Evolutionary conservation across 805 yeast species (phyloP).

Genomic region (Myxozyma monticola): DNA sequence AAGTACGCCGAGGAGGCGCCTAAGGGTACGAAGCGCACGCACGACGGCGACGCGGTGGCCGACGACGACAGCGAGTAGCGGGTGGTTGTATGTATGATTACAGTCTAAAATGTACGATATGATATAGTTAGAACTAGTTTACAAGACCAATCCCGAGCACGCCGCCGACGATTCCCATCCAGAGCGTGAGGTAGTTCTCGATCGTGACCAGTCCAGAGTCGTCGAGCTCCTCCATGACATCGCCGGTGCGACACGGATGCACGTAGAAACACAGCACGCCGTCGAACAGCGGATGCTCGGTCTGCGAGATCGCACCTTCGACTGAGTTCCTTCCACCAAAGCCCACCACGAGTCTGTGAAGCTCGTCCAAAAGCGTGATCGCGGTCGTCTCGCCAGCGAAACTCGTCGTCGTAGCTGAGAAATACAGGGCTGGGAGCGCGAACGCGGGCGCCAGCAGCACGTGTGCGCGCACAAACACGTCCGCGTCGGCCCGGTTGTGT

Average conservation of each 20-base stretch:
- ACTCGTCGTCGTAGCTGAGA: neutral
- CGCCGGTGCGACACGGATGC: slow-evolving; percentile 29
- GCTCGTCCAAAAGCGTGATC: slow-evolving; percentile 14
- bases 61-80: slow-evolving; percentile 10
- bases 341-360: neutral
- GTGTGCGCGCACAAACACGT: slow-evolving; percentile 2
- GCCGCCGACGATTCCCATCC: slow-evolving; percentile 26
- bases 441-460: slow-evolving; percentile 19
- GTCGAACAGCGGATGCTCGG: slow-evolving; percentile 22
- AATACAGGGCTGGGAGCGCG: slow-evolving; percentile 21
- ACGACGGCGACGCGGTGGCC: slow-evolving; percentile 13
- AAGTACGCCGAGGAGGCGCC: slow-evolving; percentile 19
- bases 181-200: slow-evolving; percentile 17
- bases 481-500: too few species aligned
- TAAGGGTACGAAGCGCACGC: slow-evolving; percentile 16
- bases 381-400: neutral
- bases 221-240: slow-evolving; percentile 17
- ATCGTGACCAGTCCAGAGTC: slow-evolving; percentile 5
- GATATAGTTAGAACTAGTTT: neutral
- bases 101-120: slow-evolving; percentile 8
- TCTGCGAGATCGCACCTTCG: slow-evolving; percentile 23
- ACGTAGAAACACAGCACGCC: slow-evolving; percentile 21
- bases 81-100: neutral
- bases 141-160: slow-evolving; percentile 16
- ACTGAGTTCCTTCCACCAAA: too few species aligned